Percentiles rank a stretch among this genome's conserved stretches.
Evolutionary conservation across 73 alveolate genomes (phyloP).

Genomic region (Paramecium biaurelia): DNA sequence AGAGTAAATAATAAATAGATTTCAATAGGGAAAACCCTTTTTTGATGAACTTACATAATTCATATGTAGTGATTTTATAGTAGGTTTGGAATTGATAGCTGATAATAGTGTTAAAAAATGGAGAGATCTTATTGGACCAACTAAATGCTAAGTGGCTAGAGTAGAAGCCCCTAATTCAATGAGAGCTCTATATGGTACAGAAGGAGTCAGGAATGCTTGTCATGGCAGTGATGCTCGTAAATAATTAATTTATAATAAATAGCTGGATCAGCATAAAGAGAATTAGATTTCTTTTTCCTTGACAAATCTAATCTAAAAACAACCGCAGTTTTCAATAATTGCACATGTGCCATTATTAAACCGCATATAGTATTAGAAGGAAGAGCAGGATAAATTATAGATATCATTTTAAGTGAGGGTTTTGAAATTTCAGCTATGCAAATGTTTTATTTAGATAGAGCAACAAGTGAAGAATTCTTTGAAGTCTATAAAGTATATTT

Average conservation of each 20-base stretch:
- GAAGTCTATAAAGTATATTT: conserved; percentile 86
- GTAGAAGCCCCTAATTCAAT: conserved; percentile 89
- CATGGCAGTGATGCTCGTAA: conserved; percentile 90
- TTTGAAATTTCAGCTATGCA: conserved; percentile 95
- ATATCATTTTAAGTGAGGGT: conserved; percentile 92
- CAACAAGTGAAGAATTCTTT: conserved; percentile 95
- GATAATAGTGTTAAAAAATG: conserved; percentile 90
- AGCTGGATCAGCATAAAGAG: conserved; percentile 90
- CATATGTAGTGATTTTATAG: conserved; percentile 90
- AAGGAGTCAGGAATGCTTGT: conserved; percentile 92
- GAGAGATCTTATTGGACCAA: conserved; percentile 96
- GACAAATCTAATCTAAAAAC: conserved; percentile 68
- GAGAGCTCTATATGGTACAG: conserved; percentile 95
- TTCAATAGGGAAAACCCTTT: conserved; percentile 83
- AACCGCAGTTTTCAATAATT: conserved; percentile 87
- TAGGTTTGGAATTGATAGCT: conserved; percentile 92
- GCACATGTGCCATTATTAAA: conserved; percentile 92
- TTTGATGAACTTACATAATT: conserved; percentile 81
- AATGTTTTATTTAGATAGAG: conserved; percentile 87
- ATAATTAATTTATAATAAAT: not conserved
- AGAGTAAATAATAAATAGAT: not conserved
- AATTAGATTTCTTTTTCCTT: conserved; percentile 86
- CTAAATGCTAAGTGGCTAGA: conserved; percentile 83
- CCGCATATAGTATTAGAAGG: conserved; percentile 91
- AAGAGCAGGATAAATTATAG: conserved; percentile 92